A percentile compares a stretch with the other conserved stretches of the same genome.
phyloP scores from a whole-genome alignment of 306 rosid species.

The Biancaea sappan region DNA sequence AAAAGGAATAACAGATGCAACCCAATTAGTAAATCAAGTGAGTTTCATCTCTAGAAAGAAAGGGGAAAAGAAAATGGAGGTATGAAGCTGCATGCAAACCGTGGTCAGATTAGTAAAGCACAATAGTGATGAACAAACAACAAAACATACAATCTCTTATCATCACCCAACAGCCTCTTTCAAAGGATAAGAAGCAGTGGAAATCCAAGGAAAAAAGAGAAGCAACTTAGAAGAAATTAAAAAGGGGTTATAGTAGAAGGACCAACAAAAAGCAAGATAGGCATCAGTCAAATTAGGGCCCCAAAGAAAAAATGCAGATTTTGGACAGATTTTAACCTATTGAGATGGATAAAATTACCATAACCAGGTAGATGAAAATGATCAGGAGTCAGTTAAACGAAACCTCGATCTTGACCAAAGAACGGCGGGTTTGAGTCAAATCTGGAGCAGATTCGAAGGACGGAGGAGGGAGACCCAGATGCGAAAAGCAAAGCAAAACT shows the following conservation, averaged over 20 bases:
- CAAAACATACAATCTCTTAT: slow-evolving; percentile 8
- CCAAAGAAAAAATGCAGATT: slow-evolving; percentile 32
- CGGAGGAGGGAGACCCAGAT: slow-evolving; percentile 51
- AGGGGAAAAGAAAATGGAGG: slow-evolving; percentile 11
- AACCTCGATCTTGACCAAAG: slow-evolving; percentile 57
- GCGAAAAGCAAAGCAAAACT: slow-evolving; percentile 42
- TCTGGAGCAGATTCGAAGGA: slow-evolving; percentile 63
- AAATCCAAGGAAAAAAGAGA: neutral
- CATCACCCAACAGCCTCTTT: neutral
- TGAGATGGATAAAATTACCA: slow-evolving; percentile 15
- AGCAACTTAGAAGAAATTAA: neutral
- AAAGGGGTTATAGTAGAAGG: slow-evolving; percentile 13
- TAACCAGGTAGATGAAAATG: slow-evolving; percentile 32
- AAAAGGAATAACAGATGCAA: slow-evolving; percentile 30
- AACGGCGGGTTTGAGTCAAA: slow-evolving; percentile 40
- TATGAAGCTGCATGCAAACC: slow-evolving; percentile 45
- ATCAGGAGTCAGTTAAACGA: slow-evolving; percentile 41
- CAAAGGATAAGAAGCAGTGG: slow-evolving; percentile 9
- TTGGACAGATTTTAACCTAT: slow-evolving; percentile 22
- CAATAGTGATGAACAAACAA: slow-evolving; percentile 17
- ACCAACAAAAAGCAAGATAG: slow-evolving; percentile 28
- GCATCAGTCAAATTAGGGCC: slow-evolving; percentile 30
- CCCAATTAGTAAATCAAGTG: slow-evolving; percentile 31
- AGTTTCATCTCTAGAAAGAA: slow-evolving; percentile 1
- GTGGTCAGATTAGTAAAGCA: slow-evolving; percentile 37